A percentile compares a stretch with the other conserved stretches of the same genome.
Conservation (phyloP, 106 monocot species). For the Dioscorea zingiberensis region DNA sequence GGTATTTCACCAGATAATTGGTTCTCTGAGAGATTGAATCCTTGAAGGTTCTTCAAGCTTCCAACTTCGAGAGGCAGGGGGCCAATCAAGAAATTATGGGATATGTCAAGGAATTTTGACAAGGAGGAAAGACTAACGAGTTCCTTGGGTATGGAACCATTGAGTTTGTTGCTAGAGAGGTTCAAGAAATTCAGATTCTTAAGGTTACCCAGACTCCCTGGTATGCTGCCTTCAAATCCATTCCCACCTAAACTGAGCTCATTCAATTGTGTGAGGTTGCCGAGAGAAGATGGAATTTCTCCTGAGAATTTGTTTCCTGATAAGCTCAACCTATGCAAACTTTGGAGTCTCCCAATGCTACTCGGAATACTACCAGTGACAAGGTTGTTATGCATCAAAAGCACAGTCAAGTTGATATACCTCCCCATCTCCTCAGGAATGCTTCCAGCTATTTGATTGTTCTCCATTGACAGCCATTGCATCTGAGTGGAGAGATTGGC, state of each 20-base stretch:
- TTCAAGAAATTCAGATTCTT: conserved; percentile 7
- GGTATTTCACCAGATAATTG: conserved; percentile 15
- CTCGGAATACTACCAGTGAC: conserved; percentile 2
- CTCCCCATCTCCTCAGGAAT: conserved; percentile 12
- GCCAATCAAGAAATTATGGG: conserved; percentile 7
- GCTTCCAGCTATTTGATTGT: conserved; percentile 6
- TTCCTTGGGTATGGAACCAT: conserved; percentile 7
- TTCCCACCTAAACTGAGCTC: conserved; percentile 12
- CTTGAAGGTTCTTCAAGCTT: background rate
- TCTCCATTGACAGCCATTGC: conserved; percentile 6
- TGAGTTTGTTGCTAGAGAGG: conserved; percentile 3
- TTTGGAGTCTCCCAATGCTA: conserved; percentile 2
- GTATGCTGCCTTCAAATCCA: conserved; percentile 4
- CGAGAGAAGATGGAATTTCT: conserved; percentile 4
- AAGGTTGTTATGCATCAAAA: conserved; percentile 6
- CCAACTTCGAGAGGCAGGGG: conserved; percentile 1
- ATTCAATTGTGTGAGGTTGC: conserved; percentile 2
- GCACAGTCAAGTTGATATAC: conserved; percentile 1
- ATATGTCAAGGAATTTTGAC: conserved; percentile 8
- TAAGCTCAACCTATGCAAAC: background rate
- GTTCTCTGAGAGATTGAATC: conserved; percentile 5
- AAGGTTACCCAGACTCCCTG: conserved; percentile 2
- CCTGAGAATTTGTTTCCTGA: conserved; percentile 4
- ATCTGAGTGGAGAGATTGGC: conserved; percentile 7
- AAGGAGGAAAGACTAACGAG: conserved; percentile 6